Base-by-base conservation (phyloP, 148 eudicot genomes). In the Drosera capensis region DNA sequence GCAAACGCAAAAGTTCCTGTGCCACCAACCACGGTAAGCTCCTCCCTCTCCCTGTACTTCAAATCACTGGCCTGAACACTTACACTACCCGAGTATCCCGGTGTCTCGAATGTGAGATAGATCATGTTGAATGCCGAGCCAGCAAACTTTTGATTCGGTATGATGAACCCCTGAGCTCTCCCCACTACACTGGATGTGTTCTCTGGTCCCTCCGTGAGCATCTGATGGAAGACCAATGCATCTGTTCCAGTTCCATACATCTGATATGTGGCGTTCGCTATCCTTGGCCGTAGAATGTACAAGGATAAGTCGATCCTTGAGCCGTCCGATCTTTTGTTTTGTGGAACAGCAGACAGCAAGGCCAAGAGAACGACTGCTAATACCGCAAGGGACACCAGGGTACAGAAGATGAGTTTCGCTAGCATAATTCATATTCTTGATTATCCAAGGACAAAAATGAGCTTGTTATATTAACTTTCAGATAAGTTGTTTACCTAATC, bases 1-100 rank as follows among this genome's bases (percentile, higher is more conserved):
- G 83, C 95, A 52, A 72, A 86, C 1, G 92, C 93, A 42, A 80
- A 86, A 1, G 80, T 78, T 3, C 86, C 86, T 0, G 95, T 86
- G n/a, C 95, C 95, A n/a, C 95, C 95, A 14, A 85, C 78, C 19
- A 85, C 82, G 3, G 17, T 43, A 16, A 80, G 68, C 54, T 84
- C 71, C 14, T 70, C 68, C 34, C 31, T 53, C 16, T 66, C 55
- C 25, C 56, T 62, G 17, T 56, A 35, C 12, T n/a, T 58, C 22
- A 79, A 31, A 31, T 52, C 48, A 48, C 56, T 68, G 19, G 92
- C 92, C 25, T 70, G 65, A 8, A 85, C 47, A 17, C 92, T 80
- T 30, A 85, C 40, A 38, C 83, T 85, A 13, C 95, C 95, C 0
- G 76, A 63, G 54, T 64, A 66, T 9, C 68, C 62, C 28, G 53